A percentile compares a stretch with the other conserved stretches of the same genome.
phyloP scores from a whole-genome alignment of 2,329 filamentous ascomycete genomes.

The Graphilbum fragrans region DNA sequence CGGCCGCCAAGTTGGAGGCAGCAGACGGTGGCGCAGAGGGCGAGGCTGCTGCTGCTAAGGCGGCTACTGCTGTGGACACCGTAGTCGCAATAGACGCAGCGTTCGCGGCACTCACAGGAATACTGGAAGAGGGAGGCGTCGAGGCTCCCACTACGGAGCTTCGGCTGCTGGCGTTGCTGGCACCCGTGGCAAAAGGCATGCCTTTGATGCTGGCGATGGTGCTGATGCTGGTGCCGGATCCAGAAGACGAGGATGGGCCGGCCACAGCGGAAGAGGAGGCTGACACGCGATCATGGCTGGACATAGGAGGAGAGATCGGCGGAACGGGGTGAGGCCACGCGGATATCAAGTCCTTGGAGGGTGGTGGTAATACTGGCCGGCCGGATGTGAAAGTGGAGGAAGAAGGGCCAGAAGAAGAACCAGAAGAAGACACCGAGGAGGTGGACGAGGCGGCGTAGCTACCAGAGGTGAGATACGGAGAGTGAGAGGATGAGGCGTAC shows the following conservation, averaged over 20 bases:
- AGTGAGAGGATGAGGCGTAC: constrained; percentile 11
- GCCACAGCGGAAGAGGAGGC: constrained; percentile 8
- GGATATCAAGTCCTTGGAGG: constrained; percentile 23
- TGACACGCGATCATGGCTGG: constrained; percentile 38
- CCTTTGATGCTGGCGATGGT: no score
- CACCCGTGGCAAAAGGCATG: constrained; percentile 8
- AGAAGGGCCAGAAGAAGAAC: constrained; percentile 11
- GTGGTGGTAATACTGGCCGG: constrained; percentile 6
- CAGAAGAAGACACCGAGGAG: constrained; percentile 14
- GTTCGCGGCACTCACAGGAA: no score
- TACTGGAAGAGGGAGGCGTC: background rate
- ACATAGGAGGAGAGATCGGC: constrained; percentile 43
- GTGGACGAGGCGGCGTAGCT: no score
- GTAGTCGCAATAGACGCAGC: background rate
- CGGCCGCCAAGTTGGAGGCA: no score
- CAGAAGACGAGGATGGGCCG: background rate
- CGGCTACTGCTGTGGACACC: no score
- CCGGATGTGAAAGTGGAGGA: constrained; percentile 16
- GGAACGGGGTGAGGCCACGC: constrained; percentile 27
- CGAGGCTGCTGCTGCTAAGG: no score
- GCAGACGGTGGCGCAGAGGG: no score
- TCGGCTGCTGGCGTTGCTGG: constrained; percentile 13
- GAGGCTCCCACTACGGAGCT: background rate
- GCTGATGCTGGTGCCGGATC: constrained; percentile 17
- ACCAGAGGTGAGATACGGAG: no score